Evolutionary conservation across 164 flowering plant genomes (phyloP), one percentile per base, ranked within the genome.

Genomic region (Euptelea pleiosperma): DNA sequence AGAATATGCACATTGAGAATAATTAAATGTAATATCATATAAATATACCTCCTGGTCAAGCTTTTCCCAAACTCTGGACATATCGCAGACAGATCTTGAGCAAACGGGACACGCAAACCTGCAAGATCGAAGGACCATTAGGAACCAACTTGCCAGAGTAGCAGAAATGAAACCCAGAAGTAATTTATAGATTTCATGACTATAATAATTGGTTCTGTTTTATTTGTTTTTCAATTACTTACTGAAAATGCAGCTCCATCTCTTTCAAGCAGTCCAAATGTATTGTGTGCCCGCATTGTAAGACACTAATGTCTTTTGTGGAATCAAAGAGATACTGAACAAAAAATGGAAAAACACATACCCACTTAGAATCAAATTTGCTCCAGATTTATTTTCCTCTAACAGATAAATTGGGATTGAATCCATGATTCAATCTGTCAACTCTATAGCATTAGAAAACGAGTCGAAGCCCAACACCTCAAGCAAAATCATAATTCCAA

Each of bases 301-400:
- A 69, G 29, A 84, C 91, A 33, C 82, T 81, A 14, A 82, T 75
- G 12, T 77, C 89, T 58, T 77, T 84, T 50, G 65, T 76, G 1
- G 97, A 79, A 67, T 91, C 95, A 59, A 91, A 91, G 14, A 87
- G 76, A 78, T 73, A 91, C 97, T 91, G 96, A 73, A 68, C 0
- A 55, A 8, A 10, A 31, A 21, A 52, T 10, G 40, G 31, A 37
- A 55, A 11, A 18, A 34, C 19, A 34, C 19, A 8, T 7, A 52
- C 10, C 9, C 2, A n/a, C 9, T 44, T 16, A 10, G 12, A 33
- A 16, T 10, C 2, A 1, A 18, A 12, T 1, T 29, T 42, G 1
- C 25, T 39, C 48, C 39, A 8, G n/a, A n/a, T n/a, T n/a, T n/a
- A n/a, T n/a, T n/a, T n/a, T n/a, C n/a, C n/a, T n/a, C n/a, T n/a